Evolutionary conservation across 176 grass and related monocot species (phyloP), one percentile per base, ranked within the genome.

Genomic region (Dendrocalamus sinicus): DNA sequence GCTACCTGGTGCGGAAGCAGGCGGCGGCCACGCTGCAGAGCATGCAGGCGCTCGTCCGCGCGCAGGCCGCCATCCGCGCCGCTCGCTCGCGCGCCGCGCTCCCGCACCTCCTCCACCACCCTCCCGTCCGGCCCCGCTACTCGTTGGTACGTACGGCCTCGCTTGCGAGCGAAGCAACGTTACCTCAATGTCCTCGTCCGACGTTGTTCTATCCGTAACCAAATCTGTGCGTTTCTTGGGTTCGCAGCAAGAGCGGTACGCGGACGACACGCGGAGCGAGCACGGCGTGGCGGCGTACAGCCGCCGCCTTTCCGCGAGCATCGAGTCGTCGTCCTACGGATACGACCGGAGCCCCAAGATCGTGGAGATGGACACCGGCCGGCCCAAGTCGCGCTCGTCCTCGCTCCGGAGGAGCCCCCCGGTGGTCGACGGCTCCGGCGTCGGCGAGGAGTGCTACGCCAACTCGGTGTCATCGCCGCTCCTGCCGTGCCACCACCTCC

Each of bases 41-140:
- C 75, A 98, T 98, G 93, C 91, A 96, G 76, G 96, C 96, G 82
- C 86, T 96, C 14, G 84, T 98, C 48, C 89, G 96, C 84, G 96
- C 88, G 40, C 94, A 96, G 83, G 94, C 97, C 13, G 24, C 94
- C 41, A 79, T 94, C 75, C 88, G 93, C 81, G 94, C 94, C 44
- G 88, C 90, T 28, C 88, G 89, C 40, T 39, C 66, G 1, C 84
- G 87, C 41, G 88, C 86, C 61, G 43, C 80, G 39, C 75, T 89
- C 0, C 76, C 80, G 14, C 87, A 83, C 43, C 92, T 81, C 65
- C 84, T 86, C 28, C 57, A 83, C 75, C 87, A 82, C 40, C 88
- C 73, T 1, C 85, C 80, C 53, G 12, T 92, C 81, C 90, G 84
- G 7, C 88, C 92, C 12, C 89, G 92, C 41, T 85, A 67, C 73